Base-by-base conservation (phyloP, 805 yeast species). In the Ogataea sp. region DNA sequence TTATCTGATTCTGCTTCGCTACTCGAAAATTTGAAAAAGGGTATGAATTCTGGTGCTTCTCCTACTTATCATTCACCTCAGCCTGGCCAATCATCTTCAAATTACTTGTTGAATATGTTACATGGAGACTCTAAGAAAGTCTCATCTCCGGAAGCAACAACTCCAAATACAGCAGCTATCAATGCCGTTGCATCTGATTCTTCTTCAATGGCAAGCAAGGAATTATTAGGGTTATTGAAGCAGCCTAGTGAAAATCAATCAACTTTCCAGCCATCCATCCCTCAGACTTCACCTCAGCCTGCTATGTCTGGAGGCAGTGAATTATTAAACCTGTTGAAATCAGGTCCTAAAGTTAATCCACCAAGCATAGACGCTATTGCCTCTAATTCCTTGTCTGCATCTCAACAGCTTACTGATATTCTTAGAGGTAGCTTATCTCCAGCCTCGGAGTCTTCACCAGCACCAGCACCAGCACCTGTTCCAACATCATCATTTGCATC, bases 191-290 rank as follows among this genome's bases (percentile, higher is more conserved):
- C 35, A 7, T 20, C 14, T 7, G 27, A 32, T 32, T 5, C 35
- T 10, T 33, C 36, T 15, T 30, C 33, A 7, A 30, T 30, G 33
- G 33, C 33, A 17, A 30, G 33, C 11, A 30, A 30, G 18, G 36
- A 33, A 11, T n/a, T 33, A 15, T 33, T 33, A 17, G 36, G 36
- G 3, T 15, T 33, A 5, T 23, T 33, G 20, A 33, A 33, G 14
- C 14, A 21, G 11, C 21, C 28, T 9, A 26, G n/a, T n/a, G n/a
- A n/a, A n/a, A n/a, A n/a, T n/a, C n/a, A n/a, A n/a, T n/a, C n/a
- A n/a, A n/a, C n/a, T n/a, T n/a, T n/a, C n/a, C n/a, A n/a, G n/a
- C n/a, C n/a, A n/a, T n/a, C n/a, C n/a, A n/a, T n/a, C n/a, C n/a
- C n/a, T n/a, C n/a, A n/a, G n/a, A n/a, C n/a, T n/a, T n/a, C n/a